Base-by-base conservation (phyloP, 1,284 basidiomycete genomes). In the Volvariella volvacea region DNA sequence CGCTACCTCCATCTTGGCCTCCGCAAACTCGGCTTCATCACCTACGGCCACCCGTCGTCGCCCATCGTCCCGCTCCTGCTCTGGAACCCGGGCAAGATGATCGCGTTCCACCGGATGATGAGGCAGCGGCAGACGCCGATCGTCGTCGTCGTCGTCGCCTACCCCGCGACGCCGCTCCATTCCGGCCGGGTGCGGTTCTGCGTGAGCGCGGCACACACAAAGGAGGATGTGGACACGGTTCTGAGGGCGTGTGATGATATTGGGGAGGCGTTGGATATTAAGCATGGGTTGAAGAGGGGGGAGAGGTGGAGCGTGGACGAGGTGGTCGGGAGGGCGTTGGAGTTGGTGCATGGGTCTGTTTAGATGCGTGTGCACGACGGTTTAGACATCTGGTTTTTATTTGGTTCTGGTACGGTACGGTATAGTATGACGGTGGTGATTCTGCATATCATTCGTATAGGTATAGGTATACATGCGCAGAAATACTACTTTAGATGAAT, bases 61-160 rank as follows among this genome's bases (percentile, higher is more conserved):
- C 94, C 96, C 2, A 92, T 99, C 53, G 86, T 98, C 2, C 96
- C 96, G 0, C 71, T 98, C 37, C 73, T 99, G 47, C 73, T 99
- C 32, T 99, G 92, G 77, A 82, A 93, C 60, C 93, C 92, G 0
- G 94, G 88, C 43, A 95, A 95, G 70, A 92, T 95, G 88, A 77
- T 76, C 47, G 75, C 84, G 57, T 94, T 93, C 71, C 84, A 86
- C 55, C 77, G 87, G 15, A 78, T 95, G 78, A 95, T 96, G 92
- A 76, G 86, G 53, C 77, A 83, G 47, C 74, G 90, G 36, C 66
- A 78, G 54, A 87, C 81, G 3, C 88, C 91, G 0, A 90, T 96
- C 50, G 78, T 92, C 4, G 81, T 92, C 15, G 92, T 96, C 37
- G 86, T 92, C 38, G 92, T 95, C 19, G 87, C 84, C 14, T 95